phyloP scores from a whole-genome alignment of 768 basidiomycete genomes.

The Crepidotus variabilis region DNA sequence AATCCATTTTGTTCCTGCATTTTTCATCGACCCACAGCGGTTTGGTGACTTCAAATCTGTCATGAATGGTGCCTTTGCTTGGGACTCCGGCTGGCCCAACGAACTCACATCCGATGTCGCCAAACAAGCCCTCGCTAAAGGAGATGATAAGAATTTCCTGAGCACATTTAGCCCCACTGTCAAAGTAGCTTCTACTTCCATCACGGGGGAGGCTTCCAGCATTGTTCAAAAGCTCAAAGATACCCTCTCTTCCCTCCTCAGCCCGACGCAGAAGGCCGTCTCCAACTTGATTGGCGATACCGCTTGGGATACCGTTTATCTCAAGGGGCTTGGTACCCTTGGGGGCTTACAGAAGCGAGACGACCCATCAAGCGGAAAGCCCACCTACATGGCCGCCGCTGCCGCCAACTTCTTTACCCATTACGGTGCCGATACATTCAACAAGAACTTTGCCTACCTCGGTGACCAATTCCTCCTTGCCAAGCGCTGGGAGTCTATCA shows the following conservation, averaged over 20 bases:
- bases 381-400: constrained; percentile 47
- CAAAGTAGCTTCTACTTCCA: not conserved
- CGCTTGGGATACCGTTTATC: constrained; percentile 52
- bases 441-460: constrained; percentile 74
- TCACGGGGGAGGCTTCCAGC: constrained; percentile 9
- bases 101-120: constrained; percentile 45
- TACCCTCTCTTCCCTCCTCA: constrained; percentile 18
- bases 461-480: constrained; percentile 66
- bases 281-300: constrained; percentile 43
- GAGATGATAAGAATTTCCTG: not conserved
- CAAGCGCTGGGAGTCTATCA: constrained; percentile 64
- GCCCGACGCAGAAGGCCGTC: constrained; percentile 23
- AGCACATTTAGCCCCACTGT: not conserved
- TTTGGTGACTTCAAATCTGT: constrained; percentile 43
- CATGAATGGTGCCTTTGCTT: constrained; percentile 66
- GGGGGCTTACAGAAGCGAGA: constrained; percentile 21
- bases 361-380: constrained; percentile 20
- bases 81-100: constrained; percentile 80
- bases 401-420: constrained; percentile 83
- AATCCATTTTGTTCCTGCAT: constrained; percentile 66
- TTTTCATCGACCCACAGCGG: constrained; percentile 55
- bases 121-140: constrained; percentile 22
- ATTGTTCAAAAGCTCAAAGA: constrained; percentile 13
- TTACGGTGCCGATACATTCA: constrained; percentile 59
- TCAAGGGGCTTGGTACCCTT: constrained; percentile 36